Evolutionary conservation across 345 rosid species (phyloP), one percentile per base, ranked within the genome.

Genomic region (Melastoma malabathricum): DNA sequence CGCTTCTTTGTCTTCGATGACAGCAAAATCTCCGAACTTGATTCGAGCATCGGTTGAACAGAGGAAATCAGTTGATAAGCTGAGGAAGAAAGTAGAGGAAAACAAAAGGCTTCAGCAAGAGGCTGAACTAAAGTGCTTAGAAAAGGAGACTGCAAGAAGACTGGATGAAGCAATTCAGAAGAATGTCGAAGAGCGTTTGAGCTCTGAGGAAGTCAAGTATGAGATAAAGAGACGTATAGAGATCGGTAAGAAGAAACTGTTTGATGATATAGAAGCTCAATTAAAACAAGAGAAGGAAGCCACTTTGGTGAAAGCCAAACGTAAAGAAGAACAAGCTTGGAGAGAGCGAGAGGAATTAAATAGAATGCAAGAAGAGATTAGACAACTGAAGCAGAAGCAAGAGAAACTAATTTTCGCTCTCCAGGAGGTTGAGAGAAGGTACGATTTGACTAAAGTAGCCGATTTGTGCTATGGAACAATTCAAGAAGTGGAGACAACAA

Each of bases 311-410:
- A 81, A 81, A 66, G 94, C 89, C 27, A 74, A 84, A 55, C 68
- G 51, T 47, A 81, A 79, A 56, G 83, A 86, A 93, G 93, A 79
- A 66, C 89, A 81, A 81, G 81, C 83, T 25, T 69, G 80, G 58
- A 86, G 66, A 68, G 96, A 83, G 57, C 75, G 89, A 67, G 89
- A 86, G 55, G 93, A 86, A 65, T 74, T 83, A 41, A 93, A 86
- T 58, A 83, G 78, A 70, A 81, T 86, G 96, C 68, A 83, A 49
- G 86, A 83, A 67, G 96, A 86, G 71, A 86, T 83, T 65, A 71
- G 56, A n/a, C n/a, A n/a, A n/a, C n/a, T n/a, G n/a, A n/a, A n/a
- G n/a, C n/a, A n/a, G n/a, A n/a, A n/a, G n/a, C n/a, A n/a, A n/a
- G n/a, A n/a, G n/a, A n/a, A n/a, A n/a, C n/a, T n/a, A n/a, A n/a